Conservation (phyloP, 768 basidiomycete species). For the Austroboletus eburneus region DNA sequence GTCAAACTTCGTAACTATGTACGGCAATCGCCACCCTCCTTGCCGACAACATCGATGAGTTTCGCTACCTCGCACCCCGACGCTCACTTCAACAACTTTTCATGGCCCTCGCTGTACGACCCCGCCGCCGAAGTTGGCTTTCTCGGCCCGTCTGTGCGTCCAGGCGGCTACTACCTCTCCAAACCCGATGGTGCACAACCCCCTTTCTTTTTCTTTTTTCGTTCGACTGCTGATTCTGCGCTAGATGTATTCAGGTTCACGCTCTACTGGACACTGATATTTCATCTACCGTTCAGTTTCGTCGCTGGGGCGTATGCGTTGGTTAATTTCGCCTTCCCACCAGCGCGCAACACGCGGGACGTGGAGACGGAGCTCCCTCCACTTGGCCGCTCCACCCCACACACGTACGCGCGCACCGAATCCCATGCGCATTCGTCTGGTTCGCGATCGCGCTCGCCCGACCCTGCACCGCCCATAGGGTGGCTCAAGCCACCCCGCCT, state of each 20-base stretch:
- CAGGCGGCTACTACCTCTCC: slow-evolving; percentile 34
- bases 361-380: too few relatives aligned
- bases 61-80: not conserved
- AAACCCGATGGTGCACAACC: slow-evolving; percentile 27
- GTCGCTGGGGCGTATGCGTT: slow-evolving; percentile 40
- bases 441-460: not conserved
- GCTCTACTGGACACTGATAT: slow-evolving; percentile 45
- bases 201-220: not conserved
- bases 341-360: slow-evolving; percentile 15
- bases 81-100: slow-evolving; percentile 18
- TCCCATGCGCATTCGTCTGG: not conserved
- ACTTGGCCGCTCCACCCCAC: not conserved
- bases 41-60: not conserved
- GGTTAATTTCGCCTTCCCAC: slow-evolving; percentile 38
- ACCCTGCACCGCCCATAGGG: not conserved
- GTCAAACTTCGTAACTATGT: not conserved
- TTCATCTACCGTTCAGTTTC: slow-evolving; percentile 40
- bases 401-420: not conserved
- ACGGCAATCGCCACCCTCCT: not conserved
- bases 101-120: slow-evolving; percentile 38
- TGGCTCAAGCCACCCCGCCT: slow-evolving; percentile 16
- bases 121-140: slow-evolving; percentile 32
- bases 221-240: not conserved
- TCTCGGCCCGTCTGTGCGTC: slow-evolving; percentile 25
- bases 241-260: slow-evolving; percentile 44